Evolutionary conservation across 2,329 filamentous ascomycete species (phyloP).

Genomic region (Colletotrichum noveboracense): DNA sequence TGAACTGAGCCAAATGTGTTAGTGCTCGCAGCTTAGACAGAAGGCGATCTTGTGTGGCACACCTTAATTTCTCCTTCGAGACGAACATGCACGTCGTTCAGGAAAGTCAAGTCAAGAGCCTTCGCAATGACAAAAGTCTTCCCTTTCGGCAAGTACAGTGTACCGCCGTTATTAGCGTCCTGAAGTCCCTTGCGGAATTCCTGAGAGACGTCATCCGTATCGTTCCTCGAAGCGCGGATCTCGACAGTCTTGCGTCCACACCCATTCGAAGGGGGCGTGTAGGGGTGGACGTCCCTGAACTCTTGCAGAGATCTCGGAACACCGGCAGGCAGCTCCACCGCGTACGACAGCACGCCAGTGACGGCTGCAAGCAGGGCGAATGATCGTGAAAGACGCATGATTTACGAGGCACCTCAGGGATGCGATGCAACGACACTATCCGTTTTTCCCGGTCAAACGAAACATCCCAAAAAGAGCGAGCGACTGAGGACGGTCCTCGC

Average conservation of each 20-base stretch:
- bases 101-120: conserved; percentile 62
- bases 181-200: conserved; percentile 61
- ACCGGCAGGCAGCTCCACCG: conserved; percentile 18
- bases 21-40: too few relatives aligned
- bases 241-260: conserved; percentile 15
- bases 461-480: neutral
- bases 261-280: conserved; percentile 3
- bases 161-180: conserved; percentile 63
- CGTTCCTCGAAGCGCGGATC: conserved; percentile 46
- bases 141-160: conserved; percentile 57
- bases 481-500: neutral
- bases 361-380: neutral
- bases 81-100: conserved; percentile 62
- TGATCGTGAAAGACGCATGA: neutral
- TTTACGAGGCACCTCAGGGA: neutral
- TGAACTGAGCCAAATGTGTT: conserved; percentile 33
- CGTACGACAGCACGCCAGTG: conserved; percentile 3
- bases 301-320: conserved; percentile 17
- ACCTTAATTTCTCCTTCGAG: conserved; percentile 59
- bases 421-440: conserved; percentile 5
- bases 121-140: conserved; percentile 64
- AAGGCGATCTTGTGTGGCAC: neutral
- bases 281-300: conserved; percentile 21
- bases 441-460: neutral
- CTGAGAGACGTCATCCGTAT: conserved; percentile 60